Evolutionary conservation across 768 basidiomycete genomes (phyloP).

Genomic region (Pleurotus platypus): DNA sequence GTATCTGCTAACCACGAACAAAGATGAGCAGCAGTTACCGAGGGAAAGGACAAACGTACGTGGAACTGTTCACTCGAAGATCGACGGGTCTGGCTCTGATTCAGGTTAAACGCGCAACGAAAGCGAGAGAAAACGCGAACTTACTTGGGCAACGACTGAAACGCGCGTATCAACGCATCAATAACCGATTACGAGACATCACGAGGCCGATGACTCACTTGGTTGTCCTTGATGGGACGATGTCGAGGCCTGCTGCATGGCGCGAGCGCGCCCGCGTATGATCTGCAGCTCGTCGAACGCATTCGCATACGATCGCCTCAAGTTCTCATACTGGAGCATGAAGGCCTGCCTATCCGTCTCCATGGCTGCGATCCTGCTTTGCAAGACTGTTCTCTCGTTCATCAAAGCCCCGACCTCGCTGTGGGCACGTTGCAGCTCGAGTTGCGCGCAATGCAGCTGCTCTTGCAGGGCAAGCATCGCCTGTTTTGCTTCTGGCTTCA

Average conservation of each 20-base stretch:
- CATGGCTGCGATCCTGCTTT: not conserved
- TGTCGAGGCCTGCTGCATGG: not conserved
- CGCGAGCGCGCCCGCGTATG: too few relatives aligned
- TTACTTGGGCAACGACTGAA: not conserved
- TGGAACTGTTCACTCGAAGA: not conserved
- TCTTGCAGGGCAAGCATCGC: not conserved
- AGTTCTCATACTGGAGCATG: not conserved
- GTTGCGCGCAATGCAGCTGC: not conserved
- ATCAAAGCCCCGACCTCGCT: slow-evolving; percentile 2
- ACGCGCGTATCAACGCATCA: too few relatives aligned
- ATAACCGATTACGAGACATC: too few relatives aligned
- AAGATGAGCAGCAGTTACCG: too few relatives aligned
- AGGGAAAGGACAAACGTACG: too few relatives aligned
- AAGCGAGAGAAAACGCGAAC: not conserved
- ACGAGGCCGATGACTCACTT: too few relatives aligned
- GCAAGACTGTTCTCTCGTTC: not conserved
- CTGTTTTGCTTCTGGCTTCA: slow-evolving; percentile 15
- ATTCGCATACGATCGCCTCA: not conserved
- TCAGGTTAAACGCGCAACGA: not conserved
- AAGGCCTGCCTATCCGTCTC: not conserved
- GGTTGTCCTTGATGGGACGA: not conserved
- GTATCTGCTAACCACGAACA: too few relatives aligned
- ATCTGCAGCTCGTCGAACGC: not conserved
- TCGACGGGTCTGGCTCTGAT: not conserved
- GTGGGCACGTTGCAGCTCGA: not conserved